A percentile compares a stretch with the other conserved stretches of the same genome.
These are phyloP conservation scores for Inonotus hispidus DNA, from an alignment of 1,284 basidiomycete species.

Conservation along the genomic window DNA sequence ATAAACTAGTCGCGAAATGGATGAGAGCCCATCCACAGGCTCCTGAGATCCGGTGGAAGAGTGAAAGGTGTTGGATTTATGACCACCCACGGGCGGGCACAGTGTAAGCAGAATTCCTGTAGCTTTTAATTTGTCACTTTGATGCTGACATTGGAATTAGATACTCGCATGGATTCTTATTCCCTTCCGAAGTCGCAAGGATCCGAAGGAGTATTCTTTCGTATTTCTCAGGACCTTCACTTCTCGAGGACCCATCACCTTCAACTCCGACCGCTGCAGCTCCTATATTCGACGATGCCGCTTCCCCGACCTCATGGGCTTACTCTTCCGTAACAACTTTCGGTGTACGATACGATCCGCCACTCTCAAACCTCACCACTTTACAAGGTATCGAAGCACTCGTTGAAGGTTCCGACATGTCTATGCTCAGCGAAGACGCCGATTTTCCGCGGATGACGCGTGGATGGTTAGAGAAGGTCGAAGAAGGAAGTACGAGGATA, in stretches of 20 bases:
- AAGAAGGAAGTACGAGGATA: constrained; percentile 56
- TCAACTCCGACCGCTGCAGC: constrained; percentile 16
- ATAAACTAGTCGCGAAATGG: constrained; percentile 95
- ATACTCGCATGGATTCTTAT: constrained; percentile 96
- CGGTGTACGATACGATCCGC: constrained; percentile 72
- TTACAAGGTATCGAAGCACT: constrained; percentile 85
- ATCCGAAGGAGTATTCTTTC: constrained; percentile 47
- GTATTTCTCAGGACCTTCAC: constrained; percentile 28
- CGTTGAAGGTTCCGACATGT: constrained; percentile 87
- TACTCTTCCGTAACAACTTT: constrained; percentile 87
- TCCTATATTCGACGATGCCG: constrained; percentile 21
- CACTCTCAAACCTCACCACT: constrained; percentile 60
- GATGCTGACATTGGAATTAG: constrained; percentile 33
- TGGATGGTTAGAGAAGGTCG: constrained; percentile 72
- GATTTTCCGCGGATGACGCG: constrained; percentile 40
- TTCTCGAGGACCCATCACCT: constrained; percentile 15
- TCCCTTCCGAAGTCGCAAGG: constrained; percentile 81
- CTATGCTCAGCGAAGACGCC: constrained; percentile 55
- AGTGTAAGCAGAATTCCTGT: constrained; percentile 55
- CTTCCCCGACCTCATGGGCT: constrained; percentile 44
- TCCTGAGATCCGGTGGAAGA: constrained; percentile 78
- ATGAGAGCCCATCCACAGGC: constrained; percentile 85
- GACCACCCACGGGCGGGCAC: constrained; percentile 94
- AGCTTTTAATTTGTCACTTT: background rate
- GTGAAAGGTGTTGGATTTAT: constrained; percentile 97